Base-by-base conservation (phyloP, 2,329 filamentous ascomycete species). In the Dryadomyces quercivorus region DNA sequence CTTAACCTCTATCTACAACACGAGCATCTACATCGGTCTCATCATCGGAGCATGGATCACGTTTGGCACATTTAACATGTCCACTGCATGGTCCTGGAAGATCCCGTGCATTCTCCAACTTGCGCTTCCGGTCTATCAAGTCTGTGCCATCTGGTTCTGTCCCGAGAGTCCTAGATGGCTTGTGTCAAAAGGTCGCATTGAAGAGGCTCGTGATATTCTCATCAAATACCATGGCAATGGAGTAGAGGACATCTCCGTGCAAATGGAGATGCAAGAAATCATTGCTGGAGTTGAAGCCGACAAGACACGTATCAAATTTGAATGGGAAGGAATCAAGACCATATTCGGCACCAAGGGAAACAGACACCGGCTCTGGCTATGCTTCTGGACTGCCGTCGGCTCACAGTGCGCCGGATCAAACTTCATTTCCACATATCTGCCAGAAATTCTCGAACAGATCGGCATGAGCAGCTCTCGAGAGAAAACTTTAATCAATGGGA, bases 161-260 rank as follows among this genome's bases (percentile, higher is more conserved):
- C 62, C 62, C 13, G 60, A 62, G 44, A 62, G 60, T 0, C 61
- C 62, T 0, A 55, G 62, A 8, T 63, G 61, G 61, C 53, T 63
- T 10, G 49, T 63, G 8, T 48, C 57, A 5, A 58, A 60, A 18
- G 60, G 60, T 1, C 16, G 54, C 2, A 50, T 55, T 1, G 20
- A 58, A 44, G 20, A 55, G 48, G 53, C 53, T 4, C 50, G 42
- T n/a, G n/a, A n/a, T 1, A 47, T 55, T 22, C 47, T 55, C 12
- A 31, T 42, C 47, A 38, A 46, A 20, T 50, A 40, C 40, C 53
- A 55, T 21, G 53, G 38, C n/a, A 31, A 51, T 21, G 47, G 48
- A 5, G 47, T 36, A 18, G 42, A 51, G 2, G 34, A 36, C 26
- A 48, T 51, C 47, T 40, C 51, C n/a, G 53, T 55, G 16, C 34